phyloP scores from a whole-genome alignment of 2,329 filamentous ascomycete species.

The Cladosporium sp. region DNA sequence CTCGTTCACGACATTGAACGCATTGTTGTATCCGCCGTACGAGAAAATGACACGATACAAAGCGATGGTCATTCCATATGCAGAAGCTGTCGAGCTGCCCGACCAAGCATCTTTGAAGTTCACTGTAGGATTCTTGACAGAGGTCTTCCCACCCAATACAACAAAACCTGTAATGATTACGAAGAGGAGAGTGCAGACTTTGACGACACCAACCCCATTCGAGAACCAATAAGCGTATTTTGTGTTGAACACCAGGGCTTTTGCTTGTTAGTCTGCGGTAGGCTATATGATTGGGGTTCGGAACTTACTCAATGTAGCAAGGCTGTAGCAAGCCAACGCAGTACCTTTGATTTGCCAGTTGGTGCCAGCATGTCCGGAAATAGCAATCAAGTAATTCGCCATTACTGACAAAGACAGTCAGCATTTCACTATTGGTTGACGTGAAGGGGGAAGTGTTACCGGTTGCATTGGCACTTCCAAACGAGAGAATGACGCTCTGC shows the following conservation, averaged over 20 bases:
- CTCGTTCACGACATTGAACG: conserved; percentile 60
- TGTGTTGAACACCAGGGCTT: conserved; percentile 2
- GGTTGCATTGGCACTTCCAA: conserved; percentile 62
- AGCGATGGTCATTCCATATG: conserved; percentile 54
- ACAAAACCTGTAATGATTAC: conserved; percentile 52
- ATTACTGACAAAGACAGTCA: conserved; percentile 32
- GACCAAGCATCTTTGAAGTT: conserved; percentile 56
- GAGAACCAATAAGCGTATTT: conserved; percentile 10
- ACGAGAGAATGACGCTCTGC: conserved; percentile 60
- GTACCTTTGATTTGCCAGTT: conserved; percentile 64
- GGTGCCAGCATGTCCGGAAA: conserved; percentile 47
- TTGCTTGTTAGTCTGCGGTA: neutral
- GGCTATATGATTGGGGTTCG: too few relatives aligned
- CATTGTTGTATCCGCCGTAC: conserved; percentile 56
- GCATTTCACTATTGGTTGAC: neutral
- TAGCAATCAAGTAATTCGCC: conserved; percentile 59
- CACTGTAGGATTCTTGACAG: conserved; percentile 46
- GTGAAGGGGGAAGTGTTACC: neutral
- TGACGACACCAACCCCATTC: conserved; percentile 50
- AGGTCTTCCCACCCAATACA: conserved; percentile 55
- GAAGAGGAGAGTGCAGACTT: conserved; percentile 61
- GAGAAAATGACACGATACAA: conserved; percentile 48
- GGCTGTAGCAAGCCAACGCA: conserved; percentile 59
- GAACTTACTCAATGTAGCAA: conserved; percentile 40
- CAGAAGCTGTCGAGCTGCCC: conserved; percentile 39